Base-by-base conservation (phyloP, 2,329 filamentous ascomycete genomes). In the Monosporascus sp. region DNA sequence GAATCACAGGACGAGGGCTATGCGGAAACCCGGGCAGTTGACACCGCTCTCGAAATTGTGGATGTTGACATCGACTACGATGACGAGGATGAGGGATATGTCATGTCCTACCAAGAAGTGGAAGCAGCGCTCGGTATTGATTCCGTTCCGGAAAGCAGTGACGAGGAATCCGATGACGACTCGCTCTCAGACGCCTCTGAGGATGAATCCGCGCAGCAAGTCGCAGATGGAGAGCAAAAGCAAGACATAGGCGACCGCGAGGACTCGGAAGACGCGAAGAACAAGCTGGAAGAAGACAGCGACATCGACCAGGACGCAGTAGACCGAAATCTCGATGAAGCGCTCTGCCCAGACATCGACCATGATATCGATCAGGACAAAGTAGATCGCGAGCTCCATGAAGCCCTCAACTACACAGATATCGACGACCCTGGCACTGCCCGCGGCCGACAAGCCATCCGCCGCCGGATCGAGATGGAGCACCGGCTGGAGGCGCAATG, bases 41-140 rank as follows among this genome's bases (percentile, higher is more conserved):
- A 55, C 18, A 20, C 3, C 3, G 18, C 20, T 9, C 22, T 20
- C 11, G 39, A 15, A 11, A 14, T 9, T 20, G 17, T 45, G 6
- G 31, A 47, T 31, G 39, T n/a, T 4, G 54, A 58, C 11, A 47
- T 49, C 6, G 51, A 60, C 6, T 57, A 59, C 9, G 49, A 50
- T 6, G 58, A 61, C 9, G 52, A 58, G 20, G 52, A 49, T 15
- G 53, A 41, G 48, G 45, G 53, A 37, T 53, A 48, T 18, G 59
- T 63, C 14, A 70, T 80, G 69, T 58, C 69, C 0, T 78, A 74
- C 55, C 68, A 74, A 17, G 70, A 74, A 31, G 72, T 79, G 8
- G 78, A 80, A 60, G 57, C 60, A 1, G 65, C 64, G 1, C 67
- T 80, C 2, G 68, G 61, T 15, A 55, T 58, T 44, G 54, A 55